Base-by-base conservation (phyloP, 1,284 basidiomycete species). In the Rhodotorula sp. region DNA sequence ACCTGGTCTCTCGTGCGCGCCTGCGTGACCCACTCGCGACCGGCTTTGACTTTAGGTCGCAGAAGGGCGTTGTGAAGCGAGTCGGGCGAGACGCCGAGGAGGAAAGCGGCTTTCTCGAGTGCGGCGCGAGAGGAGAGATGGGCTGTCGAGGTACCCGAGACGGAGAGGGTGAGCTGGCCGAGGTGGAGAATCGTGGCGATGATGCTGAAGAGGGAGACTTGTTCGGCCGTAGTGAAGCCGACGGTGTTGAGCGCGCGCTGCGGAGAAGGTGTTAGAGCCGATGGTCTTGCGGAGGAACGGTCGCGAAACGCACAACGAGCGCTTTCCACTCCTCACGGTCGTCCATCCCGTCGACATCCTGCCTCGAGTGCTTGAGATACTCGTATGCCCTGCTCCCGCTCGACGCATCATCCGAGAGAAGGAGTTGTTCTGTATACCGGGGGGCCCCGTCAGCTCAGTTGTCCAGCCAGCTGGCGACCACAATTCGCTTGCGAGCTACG, bases 11-110 rank as follows among this genome's bases (percentile, higher is more conserved):
- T 86, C 20, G 92, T 95, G 55, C 96, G 85, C 7, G 93, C 89
- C 76, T 99, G 94, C 0, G 91, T 90, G 26, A 99, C 94, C 91
- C 93, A 96, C 82, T 99, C 96, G 22, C 94, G 86, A 31, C 96
- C 96, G 20, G 96, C 96, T 55, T 95, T 88, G 30, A 95, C 90
- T 63, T 88, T 89, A 2, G 96, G 94, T 7, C 89, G 87, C 10
- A 96, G 83, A 26, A 97, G 87, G 0, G 93, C 92, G 70, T 89
- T 90, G 31, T 86, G 90, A 79, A 99, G 94, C 8, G 87, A 84
- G 8, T 94, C 86, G 0, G 93, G 88, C 13, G 60, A 31, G n/a
- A 99, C 85, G 10, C 95, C 96, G 20, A 99, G 86, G 16, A 99
- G 85, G 80, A 97, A 92, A 78, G 94, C 97, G 57, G 91, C 90